Percentiles rank a stretch among this genome's conserved stretches.
Evolutionary conservation across 2,329 filamentous ascomycete species (phyloP).

Genomic region (Trichoderma koningii): DNA sequence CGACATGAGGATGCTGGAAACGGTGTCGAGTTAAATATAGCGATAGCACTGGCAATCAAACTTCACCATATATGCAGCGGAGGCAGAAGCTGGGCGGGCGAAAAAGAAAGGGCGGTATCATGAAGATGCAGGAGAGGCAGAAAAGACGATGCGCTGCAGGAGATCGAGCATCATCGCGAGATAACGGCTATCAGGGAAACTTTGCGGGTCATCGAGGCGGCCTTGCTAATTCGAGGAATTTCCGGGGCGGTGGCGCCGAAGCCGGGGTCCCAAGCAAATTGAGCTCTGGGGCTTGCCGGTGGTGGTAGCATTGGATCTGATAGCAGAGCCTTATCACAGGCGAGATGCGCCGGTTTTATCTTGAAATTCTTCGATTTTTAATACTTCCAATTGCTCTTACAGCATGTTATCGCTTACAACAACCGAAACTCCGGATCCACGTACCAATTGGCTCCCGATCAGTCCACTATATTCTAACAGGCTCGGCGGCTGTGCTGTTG

Average conservation of each 20-base stretch:
- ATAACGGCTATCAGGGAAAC: slow-evolving; percentile 25
- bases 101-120: slow-evolving; percentile 13
- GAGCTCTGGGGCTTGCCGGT: slow-evolving; percentile 1
- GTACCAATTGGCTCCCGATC: neutral
- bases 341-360: slow-evolving; percentile 1
- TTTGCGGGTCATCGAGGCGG: slow-evolving; percentile 21
- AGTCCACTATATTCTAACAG: neutral
- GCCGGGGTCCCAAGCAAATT: slow-evolving; percentile 19
- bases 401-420: neutral
- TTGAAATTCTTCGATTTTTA: neutral
- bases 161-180: slow-evolving; percentile 11
- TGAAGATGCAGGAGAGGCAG: slow-evolving; percentile 7
- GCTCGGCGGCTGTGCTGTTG: neutral
- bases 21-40: neutral
- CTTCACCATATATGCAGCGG: neutral
- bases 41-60: neutral
- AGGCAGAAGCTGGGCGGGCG: neutral
- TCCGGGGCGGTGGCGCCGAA: slow-evolving; percentile 26
- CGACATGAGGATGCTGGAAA: slow-evolving; percentile 30
- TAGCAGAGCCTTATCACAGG: neutral
- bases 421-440: neutral
- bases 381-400: slow-evolving; percentile 11
- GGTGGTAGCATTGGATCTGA: too few species aligned
- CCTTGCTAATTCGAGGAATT: slow-evolving; percentile 28
- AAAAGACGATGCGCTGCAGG: neutral